These are phyloP conservation scores for Apiotrichum gracile DNA, from an alignment of 1,284 basidiomycete genomes.

Conservation along the genomic window DNA sequence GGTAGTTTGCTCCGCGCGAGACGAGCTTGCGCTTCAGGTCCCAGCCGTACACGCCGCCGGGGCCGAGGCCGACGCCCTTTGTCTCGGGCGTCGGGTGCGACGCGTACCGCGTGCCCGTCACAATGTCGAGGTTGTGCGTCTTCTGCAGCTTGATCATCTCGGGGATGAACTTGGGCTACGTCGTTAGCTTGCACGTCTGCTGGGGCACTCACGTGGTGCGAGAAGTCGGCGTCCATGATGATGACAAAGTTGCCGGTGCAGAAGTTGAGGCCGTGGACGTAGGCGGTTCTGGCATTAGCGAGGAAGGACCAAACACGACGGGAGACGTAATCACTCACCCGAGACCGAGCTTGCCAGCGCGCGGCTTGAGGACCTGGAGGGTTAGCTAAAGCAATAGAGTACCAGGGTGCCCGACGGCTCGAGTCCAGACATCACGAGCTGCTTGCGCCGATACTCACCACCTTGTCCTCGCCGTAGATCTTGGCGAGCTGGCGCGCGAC, in stretches of 20 bases:
- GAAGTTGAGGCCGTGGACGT: conserved; percentile 82
- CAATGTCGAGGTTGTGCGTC: conserved; percentile 75
- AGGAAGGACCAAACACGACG: not conserved
- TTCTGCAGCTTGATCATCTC: conserved; percentile 80
- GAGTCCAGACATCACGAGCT: too few species aligned
- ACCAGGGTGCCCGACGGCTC: too few species aligned
- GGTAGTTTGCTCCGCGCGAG: conserved; percentile 76
- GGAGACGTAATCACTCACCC: conserved; percentile 44
- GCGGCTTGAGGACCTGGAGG: conserved; percentile 66
- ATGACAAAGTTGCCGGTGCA: conserved; percentile 89
- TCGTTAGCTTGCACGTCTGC: not conserved
- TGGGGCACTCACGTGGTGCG: conserved; percentile 66
- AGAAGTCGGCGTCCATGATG: conserved; percentile 96
- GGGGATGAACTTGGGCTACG: conserved; percentile 80
- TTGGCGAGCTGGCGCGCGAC: conserved; percentile 68
- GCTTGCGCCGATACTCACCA: conserved; percentile 54
- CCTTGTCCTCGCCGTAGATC: conserved; percentile 75
- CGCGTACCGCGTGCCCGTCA: conserved; percentile 82
- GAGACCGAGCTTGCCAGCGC: conserved; percentile 79
- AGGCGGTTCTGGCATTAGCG: conserved; percentile 58
- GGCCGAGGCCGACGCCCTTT: conserved; percentile 44
- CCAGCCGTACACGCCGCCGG: conserved; percentile 84
- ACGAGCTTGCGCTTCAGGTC: conserved; percentile 80
- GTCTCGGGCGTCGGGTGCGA: conserved; percentile 43
- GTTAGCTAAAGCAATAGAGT: not conserved